Base-by-base conservation (phyloP, 441 rosid genomes). In the Theobroma grandiflorum region DNA sequence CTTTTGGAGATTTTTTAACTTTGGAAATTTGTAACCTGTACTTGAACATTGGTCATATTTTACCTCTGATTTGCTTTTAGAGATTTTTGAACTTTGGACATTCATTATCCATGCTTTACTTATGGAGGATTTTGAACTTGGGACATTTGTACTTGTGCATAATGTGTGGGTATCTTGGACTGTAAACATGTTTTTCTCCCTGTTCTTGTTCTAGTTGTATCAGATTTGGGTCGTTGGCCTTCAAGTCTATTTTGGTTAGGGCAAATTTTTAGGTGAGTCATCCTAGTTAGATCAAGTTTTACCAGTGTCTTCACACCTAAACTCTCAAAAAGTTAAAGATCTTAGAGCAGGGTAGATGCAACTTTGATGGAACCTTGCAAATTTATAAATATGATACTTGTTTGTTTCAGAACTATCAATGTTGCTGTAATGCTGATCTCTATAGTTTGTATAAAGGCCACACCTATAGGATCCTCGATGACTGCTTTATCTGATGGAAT, bases 161-260 rank as follows among this genome's bases (percentile, higher is more conserved):
- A 26, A 26, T 26, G 0, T 26, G 31, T 26, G 31, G 31, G 31
- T 0, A 26, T 26, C 31, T 26, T 26, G 31, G 31, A 26, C 31
- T 26, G 31, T 26, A 26, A 26, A 26, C 31, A 26, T 26, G 1
- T 26, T 26, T 26, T 26, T 26, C n/a, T 26, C 0, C 31, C 31
- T 26, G 31, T 26, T 26, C 31, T 26, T 26, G 45, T 67, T 67
- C 72, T 42, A 67, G 72, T 67, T 67, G n/a, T 67, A 20, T 42
- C 8, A 8, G 49, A 42, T 42, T 42, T 14, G 33, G 49, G 52
- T 67, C 9, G 72, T 20, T 67, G 72, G 52, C 47, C 15, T 42
- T 40, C 72, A 69, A 47, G 57, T 47, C 40, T 47, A 26, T 12
- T 52, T 47, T 26, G 50, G 10, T 49, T 49, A 14, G 47, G 72